Evolutionary conservation across 2,329 filamentous ascomycete species (phyloP), one percentile per base, ranked within the genome.

Genomic region (Penicillium sp.): DNA sequence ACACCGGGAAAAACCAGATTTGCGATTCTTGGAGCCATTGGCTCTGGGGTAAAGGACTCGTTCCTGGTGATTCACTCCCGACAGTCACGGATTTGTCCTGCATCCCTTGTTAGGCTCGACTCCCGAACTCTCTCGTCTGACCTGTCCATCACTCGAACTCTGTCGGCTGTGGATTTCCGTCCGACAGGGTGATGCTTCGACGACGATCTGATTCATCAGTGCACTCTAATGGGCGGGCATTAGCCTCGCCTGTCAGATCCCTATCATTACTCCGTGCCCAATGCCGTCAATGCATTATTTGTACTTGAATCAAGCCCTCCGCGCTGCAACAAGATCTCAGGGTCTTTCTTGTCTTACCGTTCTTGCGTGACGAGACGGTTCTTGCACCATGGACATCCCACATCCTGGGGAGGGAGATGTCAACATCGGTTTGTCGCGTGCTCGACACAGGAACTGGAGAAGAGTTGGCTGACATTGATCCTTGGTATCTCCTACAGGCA

Each of bases 381-480:
- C 23, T 39, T 30, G 37, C 18, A 45, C 28, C 10, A 52, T 56
- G 51, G 34, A 44, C 33, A 45, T 56, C 33, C 53, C 53, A 4
- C 38, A 38, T 5, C 53, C 53, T 4, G 2, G 11, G 9, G 53
- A 54, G 23, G 51, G 51, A 11, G 53, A 56, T 41, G 34, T 54
- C 14, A 33, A 56, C 26, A 53, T 56, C 7, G 53, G 53, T 54
- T 36, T 29, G 51, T 41, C 13, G n/a, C n/a, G n/a, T n/a, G n/a
- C n/a, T n/a, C n/a, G n/a, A n/a, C n/a, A n/a, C n/a, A n/a, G n/a
- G n/a, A n/a, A n/a, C n/a, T n/a, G n/a, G n/a, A n/a, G n/a, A n/a
- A n/a, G n/a, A n/a, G n/a, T n/a, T n/a, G n/a, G n/a, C n/a, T n/a
- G n/a, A n/a, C n/a, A n/a, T n/a, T n/a, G n/a, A n/a, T n/a, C n/a